phyloP scores from a whole-genome alignment of 192 early-diverging fungal genomes.

The Rhizoclosmatium globosum region DNA sequence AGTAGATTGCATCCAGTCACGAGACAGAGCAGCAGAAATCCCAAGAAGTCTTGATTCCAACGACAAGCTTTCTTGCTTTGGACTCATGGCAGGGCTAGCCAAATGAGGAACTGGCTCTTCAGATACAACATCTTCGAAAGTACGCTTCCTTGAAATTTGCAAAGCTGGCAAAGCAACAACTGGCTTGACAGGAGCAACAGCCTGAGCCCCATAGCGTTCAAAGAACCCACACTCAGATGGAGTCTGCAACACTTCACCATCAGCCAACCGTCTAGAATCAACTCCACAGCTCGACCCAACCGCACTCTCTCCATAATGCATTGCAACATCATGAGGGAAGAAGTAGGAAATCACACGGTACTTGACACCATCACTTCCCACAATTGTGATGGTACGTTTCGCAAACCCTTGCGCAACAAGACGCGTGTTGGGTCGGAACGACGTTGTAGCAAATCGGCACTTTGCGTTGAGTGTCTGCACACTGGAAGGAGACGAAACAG shows the following conservation, averaged over 20 bases:
- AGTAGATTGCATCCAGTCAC: too few species aligned
- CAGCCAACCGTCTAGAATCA: not conserved
- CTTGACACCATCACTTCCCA: constrained; percentile 16
- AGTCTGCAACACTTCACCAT: not conserved
- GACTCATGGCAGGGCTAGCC: too few species aligned
- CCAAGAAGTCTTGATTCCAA: too few species aligned
- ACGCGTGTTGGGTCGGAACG: constrained; percentile 12
- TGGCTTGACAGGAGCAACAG: too few species aligned
- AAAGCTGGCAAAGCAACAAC: too few species aligned
- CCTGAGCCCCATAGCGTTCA: too few species aligned
- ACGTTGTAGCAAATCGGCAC: constrained; percentile 15
- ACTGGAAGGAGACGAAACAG: not conserved
- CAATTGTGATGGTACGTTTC: constrained; percentile 11
- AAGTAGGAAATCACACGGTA: constrained; percentile 27
- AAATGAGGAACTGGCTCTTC: too few species aligned
- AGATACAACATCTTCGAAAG: too few species aligned
- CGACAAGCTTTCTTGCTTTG: too few species aligned
- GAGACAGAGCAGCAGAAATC: too few species aligned
- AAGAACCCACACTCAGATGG: not conserved
- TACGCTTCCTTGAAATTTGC: too few species aligned
- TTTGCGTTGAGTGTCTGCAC: not conserved
- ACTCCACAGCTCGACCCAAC: not conserved
- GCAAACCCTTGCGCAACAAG: constrained; percentile 19
- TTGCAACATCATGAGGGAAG: not conserved
- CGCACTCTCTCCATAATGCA: not conserved